Evolutionary conservation across 2,329 filamentous ascomycete genomes (phyloP).

Genomic region (Colletotrichum sp.): DNA sequence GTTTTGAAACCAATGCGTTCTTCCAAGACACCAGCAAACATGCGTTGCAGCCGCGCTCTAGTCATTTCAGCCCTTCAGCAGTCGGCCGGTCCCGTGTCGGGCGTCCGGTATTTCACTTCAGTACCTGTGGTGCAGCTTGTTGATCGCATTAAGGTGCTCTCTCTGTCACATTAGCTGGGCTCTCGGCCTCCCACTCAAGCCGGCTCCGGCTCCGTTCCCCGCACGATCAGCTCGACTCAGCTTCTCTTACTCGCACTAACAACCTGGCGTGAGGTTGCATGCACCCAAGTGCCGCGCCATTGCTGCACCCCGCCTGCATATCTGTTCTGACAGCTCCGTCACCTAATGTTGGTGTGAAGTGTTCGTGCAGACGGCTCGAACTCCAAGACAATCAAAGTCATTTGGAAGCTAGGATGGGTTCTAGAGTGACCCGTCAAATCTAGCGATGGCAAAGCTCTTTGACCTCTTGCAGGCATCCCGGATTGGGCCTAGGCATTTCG

Average conservation of each 20-base stretch:
- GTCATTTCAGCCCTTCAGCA: background rate
- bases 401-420: background rate
- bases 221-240: background rate
- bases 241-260: background rate
- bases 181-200: background rate
- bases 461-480: background rate
- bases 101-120: background rate
- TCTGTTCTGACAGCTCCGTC: background rate
- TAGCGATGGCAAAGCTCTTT: background rate
- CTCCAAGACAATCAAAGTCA: background rate
- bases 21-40: background rate
- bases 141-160: background rate
- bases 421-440: background rate
- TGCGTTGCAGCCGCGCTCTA: background rate
- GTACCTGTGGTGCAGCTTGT: background rate
- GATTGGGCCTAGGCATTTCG: conserved; percentile 1
- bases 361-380: background rate
- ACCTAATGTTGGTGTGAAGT: background rate
- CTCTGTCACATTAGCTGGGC: background rate
- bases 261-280: background rate
- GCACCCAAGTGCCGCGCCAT: conserved; percentile 7
- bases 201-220: background rate
- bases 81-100: background rate
- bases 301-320: background rate
- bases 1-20: background rate